phyloP scores from a whole-genome alignment of 2,329 filamentous ascomycete genomes.

The Phialocephala sp. region DNA sequence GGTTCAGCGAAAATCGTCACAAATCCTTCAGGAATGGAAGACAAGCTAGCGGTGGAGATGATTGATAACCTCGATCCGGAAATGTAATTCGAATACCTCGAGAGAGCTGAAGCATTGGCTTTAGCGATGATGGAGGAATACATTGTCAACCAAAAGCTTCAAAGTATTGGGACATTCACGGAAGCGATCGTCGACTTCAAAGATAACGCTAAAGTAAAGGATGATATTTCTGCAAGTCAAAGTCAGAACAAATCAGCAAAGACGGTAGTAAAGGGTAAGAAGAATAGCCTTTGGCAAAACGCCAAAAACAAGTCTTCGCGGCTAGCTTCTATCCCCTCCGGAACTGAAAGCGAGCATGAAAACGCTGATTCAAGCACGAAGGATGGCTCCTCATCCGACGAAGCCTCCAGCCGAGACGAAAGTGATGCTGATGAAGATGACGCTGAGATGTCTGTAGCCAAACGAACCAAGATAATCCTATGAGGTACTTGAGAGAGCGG shows the following conservation, averaged over 20 bases:
- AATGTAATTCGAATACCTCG: not conserved
- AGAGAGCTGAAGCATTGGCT: constrained; percentile 2
- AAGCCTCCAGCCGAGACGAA: not conserved
- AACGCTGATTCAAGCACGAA: not conserved
- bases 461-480: not conserved
- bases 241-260: too few species aligned
- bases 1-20: too few species aligned
- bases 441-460: not conserved
- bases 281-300: not conserved
- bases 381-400: not conserved
- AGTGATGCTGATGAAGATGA: not conserved
- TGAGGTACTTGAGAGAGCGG: not conserved
- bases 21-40: too few species aligned
- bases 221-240: too few species aligned
- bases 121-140: not conserved
- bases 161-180: not conserved
- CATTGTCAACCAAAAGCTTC: not conserved
- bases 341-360: not conserved
- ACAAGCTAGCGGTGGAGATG: not conserved
- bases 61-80: not conserved
- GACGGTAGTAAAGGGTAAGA: too few species aligned
- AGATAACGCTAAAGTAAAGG: not conserved
- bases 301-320: not conserved
- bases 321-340: not conserved
- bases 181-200: not conserved